phyloP scores from a whole-genome alignment of 208 protist species.

The Trypanosoma platydactyli region DNA sequence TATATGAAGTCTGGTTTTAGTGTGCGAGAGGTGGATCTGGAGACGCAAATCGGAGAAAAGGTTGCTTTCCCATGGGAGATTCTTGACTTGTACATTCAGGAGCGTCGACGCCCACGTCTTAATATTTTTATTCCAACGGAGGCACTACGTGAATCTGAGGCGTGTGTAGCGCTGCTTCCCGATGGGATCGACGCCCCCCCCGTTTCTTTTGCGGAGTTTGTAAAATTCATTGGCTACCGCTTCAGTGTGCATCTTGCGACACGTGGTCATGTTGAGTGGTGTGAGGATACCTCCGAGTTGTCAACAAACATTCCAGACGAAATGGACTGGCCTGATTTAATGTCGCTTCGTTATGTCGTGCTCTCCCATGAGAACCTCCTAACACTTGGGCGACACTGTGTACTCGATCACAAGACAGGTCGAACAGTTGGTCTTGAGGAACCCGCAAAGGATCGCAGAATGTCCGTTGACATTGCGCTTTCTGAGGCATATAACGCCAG shows the following conservation, averaged over 20 bases:
- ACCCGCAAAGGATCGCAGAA: conserved; percentile 50
- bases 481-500: conserved; percentile 48
- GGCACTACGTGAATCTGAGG: conserved; percentile 52
- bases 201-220: conserved; percentile 62
- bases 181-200: conserved; percentile 38
- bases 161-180: conserved; percentile 71
- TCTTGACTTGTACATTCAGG: conserved; percentile 74
- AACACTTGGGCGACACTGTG: conserved; percentile 39
- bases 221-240: conserved; percentile 65
- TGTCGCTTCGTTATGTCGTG: conserved; percentile 47
- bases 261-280: conserved; percentile 43
- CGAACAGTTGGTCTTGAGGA: conserved; percentile 49
- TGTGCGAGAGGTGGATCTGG: conserved; percentile 53
- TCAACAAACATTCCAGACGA: conserved; percentile 35
- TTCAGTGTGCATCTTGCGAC: conserved; percentile 61
- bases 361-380: conserved; percentile 52
- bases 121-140: conserved; percentile 45
- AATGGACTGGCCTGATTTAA: conserved; percentile 24
- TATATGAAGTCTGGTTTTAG: conserved; percentile 61
- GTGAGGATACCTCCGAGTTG: conserved; percentile 31
- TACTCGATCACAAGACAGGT: conserved; percentile 61
- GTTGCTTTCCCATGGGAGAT: conserved; percentile 66
- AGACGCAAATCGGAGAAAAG: conserved; percentile 65
- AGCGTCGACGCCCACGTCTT: conserved; percentile 37
- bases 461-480: conserved; percentile 66